Conservation (phyloP, 2,329 filamentous ascomycete species). For the Pseudohalonectria lignicola region DNA sequence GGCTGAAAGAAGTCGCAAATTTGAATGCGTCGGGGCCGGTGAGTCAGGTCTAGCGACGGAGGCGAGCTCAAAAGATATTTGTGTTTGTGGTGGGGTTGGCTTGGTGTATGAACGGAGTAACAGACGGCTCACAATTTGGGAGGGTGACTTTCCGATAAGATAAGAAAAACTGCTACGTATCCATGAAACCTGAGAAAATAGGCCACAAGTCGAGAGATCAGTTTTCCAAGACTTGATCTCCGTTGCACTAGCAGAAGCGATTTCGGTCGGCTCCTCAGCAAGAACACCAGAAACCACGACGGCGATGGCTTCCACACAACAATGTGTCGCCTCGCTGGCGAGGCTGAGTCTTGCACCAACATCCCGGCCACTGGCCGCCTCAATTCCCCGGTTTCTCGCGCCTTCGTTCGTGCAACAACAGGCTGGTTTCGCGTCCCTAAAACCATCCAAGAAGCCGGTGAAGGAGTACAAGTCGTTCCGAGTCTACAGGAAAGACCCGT, state of each 20-base stretch:
- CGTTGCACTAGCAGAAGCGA: too few species aligned
- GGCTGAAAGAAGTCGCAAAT: too few species aligned
- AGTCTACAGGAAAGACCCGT: constrained; percentile 54
- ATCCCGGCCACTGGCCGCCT: constrained; percentile 26
- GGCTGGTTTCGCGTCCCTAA: constrained; percentile 27
- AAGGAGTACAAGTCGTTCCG: constrained; percentile 53
- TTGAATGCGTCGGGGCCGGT: too few species aligned
- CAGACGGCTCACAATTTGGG: background rate
- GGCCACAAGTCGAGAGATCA: too few species aligned
- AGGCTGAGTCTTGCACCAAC: constrained; percentile 32
- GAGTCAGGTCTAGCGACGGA: too few species aligned
- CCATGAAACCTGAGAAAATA: too few species aligned
- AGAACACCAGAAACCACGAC: too few species aligned
- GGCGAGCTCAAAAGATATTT: too few species aligned
- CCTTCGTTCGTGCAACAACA: constrained; percentile 32
- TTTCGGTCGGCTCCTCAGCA: too few species aligned
- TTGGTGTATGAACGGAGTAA: background rate
- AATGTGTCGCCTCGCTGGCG: constrained; percentile 44
- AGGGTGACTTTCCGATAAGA: constrained; percentile 1
- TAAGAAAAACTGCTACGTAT: too few species aligned
- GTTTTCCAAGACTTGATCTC: too few species aligned
- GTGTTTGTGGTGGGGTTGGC: constrained; percentile 2
- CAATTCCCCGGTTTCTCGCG: constrained; percentile 38
- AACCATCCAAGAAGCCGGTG: constrained; percentile 36
- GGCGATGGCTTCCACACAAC: constrained; percentile 38